phyloP scores from a whole-genome alignment of 192 early-diverging fungal species.

The Coemansia sp. region DNA sequence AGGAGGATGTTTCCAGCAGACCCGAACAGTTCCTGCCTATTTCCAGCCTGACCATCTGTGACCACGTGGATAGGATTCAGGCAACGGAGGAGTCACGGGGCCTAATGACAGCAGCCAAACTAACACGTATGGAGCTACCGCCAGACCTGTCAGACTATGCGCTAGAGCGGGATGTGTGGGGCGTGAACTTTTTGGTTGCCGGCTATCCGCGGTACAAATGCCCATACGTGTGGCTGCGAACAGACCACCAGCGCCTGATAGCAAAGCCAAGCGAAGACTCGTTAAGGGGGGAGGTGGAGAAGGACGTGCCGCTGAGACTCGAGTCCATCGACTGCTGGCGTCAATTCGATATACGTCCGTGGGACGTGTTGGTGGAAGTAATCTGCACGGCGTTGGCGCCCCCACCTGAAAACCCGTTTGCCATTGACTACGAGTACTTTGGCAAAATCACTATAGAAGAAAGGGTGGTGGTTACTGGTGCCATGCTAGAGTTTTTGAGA shows the following conservation, averaged over 20 bases:
- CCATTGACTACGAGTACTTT: slow-evolving; percentile 59
- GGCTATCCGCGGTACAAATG: slow-evolving; percentile 68
- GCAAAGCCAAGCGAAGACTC: slow-evolving; percentile 32
- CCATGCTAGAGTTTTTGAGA: slow-evolving; percentile 62
- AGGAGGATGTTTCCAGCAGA: too few species aligned
- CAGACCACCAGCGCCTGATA: slow-evolving; percentile 58
- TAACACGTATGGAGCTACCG: slow-evolving; percentile 6
- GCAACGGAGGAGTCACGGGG: slow-evolving; percentile 17
- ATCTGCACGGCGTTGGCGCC: slow-evolving; percentile 54
- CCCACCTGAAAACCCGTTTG: slow-evolving; percentile 63
- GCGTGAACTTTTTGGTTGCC: slow-evolving; percentile 60
- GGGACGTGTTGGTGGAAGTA: slow-evolving; percentile 68
- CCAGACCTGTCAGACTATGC: slow-evolving; percentile 21
- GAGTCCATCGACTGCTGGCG: slow-evolving; percentile 65
- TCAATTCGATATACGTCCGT: slow-evolving; percentile 56
- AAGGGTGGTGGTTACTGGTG: slow-evolving; percentile 59
- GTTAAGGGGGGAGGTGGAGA: slow-evolving; percentile 51
- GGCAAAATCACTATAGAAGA: slow-evolving; percentile 61
- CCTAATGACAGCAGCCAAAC: not conserved
- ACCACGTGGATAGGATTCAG: slow-evolving; percentile 21
- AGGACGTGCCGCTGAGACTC: slow-evolving; percentile 59
- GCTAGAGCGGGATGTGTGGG: slow-evolving; percentile 42
- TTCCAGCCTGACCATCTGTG: slow-evolving; percentile 52
- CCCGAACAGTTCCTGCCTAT: slow-evolving; percentile 32
- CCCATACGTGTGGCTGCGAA: slow-evolving; percentile 69